Conservation (phyloP, 108 stramenopile species). For the Cyclostephanos tholiformis region DNA sequence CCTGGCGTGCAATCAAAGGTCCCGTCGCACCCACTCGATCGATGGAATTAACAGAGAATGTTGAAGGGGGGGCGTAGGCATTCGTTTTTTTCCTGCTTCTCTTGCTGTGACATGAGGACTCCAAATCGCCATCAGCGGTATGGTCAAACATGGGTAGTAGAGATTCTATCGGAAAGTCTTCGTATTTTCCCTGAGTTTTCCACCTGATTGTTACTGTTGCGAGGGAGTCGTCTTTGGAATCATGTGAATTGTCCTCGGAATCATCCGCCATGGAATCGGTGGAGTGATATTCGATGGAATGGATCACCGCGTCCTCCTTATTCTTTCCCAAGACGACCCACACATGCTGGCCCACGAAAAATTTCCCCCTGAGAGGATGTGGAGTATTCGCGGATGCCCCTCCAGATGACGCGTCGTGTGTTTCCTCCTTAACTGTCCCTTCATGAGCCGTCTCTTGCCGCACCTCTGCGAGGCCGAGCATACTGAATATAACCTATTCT, state of each 20-base stretch:
- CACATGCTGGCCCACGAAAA: not conserved
- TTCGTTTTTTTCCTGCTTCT: constrained; percentile 10
- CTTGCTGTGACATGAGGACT: constrained; percentile 1
- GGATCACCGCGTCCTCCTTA: not conserved
- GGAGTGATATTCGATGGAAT: not conserved
- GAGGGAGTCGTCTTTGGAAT: not conserved
- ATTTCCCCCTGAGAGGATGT: not conserved
- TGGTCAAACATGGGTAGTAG: not conserved
- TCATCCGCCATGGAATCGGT: not conserved
- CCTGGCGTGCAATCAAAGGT: not conserved
- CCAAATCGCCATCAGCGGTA: not conserved
- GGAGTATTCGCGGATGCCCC: not conserved
- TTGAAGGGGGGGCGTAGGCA: not conserved
- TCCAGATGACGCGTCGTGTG: not conserved
- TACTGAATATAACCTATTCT: not conserved
- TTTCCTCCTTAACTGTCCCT: not conserved
- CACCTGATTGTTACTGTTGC: not conserved
- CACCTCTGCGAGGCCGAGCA: not conserved
- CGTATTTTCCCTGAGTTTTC: not conserved
- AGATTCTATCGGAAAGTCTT: not conserved
- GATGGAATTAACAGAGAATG: not conserved
- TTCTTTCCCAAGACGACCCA: constrained; percentile 4
- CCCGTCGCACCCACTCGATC: not conserved
- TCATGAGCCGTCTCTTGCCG: not conserved
- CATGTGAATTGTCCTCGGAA: not conserved